Evolutionary conservation across 441 rosid genomes (phyloP).

Genomic region (Populus trichocarpa): DNA sequence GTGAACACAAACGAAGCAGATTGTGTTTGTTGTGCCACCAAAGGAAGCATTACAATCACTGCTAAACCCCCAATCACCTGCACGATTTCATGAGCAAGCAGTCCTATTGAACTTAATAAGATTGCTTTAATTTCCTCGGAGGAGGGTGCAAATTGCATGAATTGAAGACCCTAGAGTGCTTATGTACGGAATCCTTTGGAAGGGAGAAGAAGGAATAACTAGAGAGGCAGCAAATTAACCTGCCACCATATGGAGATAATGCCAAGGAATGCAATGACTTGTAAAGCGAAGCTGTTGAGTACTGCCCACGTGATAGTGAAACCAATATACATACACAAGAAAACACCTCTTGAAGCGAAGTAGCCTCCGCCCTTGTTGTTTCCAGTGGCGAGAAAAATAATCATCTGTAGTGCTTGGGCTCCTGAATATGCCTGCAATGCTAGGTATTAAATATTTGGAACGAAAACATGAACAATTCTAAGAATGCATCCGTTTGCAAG

Average conservation of each 20-base stretch:
- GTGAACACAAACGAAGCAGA: conserved; percentile 55
- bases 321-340: conserved; percentile 53
- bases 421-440: conserved; percentile 54
- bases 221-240: conserved; percentile 27
- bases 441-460: neutral
- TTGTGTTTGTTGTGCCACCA: conserved; percentile 47
- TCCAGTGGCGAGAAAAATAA: conserved; percentile 49
- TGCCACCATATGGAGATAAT: conserved; percentile 70
- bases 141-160: neutral
- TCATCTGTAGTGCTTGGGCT: conserved; percentile 57
- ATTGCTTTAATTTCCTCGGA: neutral
- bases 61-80: conserved; percentile 60
- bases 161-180: neutral
- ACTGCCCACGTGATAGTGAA: conserved; percentile 52
- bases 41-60: conserved; percentile 53
- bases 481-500: neutral
- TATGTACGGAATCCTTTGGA: neutral
- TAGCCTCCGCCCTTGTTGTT: conserved; percentile 62
- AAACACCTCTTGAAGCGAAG: conserved; percentile 52
- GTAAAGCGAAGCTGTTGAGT: conserved; percentile 54
- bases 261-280: conserved; percentile 53
- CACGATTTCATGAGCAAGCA: neutral
- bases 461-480: neutral
- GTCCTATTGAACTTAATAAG: neutral
- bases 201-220: neutral